Base-by-base conservation (phyloP, 768 basidiomycete species). In the Galerina marginata region DNA sequence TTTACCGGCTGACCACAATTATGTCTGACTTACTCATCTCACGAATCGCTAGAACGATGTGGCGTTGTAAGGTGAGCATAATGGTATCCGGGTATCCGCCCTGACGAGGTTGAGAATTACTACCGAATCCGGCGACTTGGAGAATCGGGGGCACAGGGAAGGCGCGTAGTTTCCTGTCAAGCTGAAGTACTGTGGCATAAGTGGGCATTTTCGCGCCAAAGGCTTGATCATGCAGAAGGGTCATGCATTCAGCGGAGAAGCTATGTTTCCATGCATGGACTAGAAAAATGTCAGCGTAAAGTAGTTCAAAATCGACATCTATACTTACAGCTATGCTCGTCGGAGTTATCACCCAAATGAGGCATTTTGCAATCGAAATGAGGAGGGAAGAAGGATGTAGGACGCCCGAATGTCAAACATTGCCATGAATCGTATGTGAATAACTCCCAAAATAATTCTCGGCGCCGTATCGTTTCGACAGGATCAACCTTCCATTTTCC, bases 221-320 rank as follows among this genome's bases (percentile, higher is more conserved):
- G 0, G 88, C 88, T 70, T 90, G 87, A 64, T 90, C 88, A 61
- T 88, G 86, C 55, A 90, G 79, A 6, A 86, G 74, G 39, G 84
- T 84, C 85, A 90, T 86, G 67, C 88, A 89, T 67, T 89, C 86
- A 1, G 86, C 84, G 16, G 81, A 76, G 60, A 88, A 89, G 29
- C 85, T 81, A 65, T 90, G 87, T 72, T 90, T 90, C 88, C 88
- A 90, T 20, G 83, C 79, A 60, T 87, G 81, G 71, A 82, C 88
- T 89, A 58, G 23, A 47, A 36, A 39, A 56, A 54, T 40, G 44
- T 49, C 37, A 45, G 49, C 38, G 46, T 23, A 14, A 38, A 25
- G n/a, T 25, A 20, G 37, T 11, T 47, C 38, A 48, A 38, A 33
- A 61, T 38, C 54, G 29, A 43, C 3, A 16, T 44, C 16, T 37